Percentiles rank a stretch among this genome's conserved stretches.
These are phyloP conservation scores for Vicia faba DNA, from an alignment of 306 rosid genomes.

Conservation along the genomic window DNA sequence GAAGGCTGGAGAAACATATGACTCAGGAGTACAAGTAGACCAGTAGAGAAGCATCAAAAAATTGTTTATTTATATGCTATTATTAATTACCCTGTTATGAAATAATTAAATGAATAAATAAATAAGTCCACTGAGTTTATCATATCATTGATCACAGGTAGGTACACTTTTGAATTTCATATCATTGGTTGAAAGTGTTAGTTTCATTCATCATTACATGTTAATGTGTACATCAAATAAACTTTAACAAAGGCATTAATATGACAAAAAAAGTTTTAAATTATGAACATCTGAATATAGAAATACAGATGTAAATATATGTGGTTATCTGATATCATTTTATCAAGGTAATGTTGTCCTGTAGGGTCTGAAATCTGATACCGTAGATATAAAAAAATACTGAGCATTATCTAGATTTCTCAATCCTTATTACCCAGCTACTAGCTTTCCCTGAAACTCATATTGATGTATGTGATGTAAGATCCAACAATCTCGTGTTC, in stretches of 20 bases:
- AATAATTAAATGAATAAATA: slow-evolving; percentile 29
- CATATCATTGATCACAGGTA: not conserved
- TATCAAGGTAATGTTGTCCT: not conserved
- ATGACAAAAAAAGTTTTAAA: slow-evolving; percentile 10
- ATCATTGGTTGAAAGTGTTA: not conserved
- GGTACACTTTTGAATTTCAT: not conserved
- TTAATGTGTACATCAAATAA: slow-evolving; percentile 10
- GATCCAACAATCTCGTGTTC: not conserved
- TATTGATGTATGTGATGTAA: not conserved
- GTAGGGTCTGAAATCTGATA: slow-evolving; percentile 1
- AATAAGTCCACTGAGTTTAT: slow-evolving; percentile 24
- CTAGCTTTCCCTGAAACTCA: not conserved
- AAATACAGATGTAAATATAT: not conserved
- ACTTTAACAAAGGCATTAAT: slow-evolving; percentile 6
- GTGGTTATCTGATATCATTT: not conserved
- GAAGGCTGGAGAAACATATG: slow-evolving; percentile 77
- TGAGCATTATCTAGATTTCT: not conserved
- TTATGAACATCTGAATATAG: not conserved
- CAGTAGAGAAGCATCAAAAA: slow-evolving; percentile 34
- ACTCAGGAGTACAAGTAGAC: slow-evolving; percentile 84
- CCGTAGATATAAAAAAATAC: not conserved
- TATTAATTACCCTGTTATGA: slow-evolving; percentile 17
- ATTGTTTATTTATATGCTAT: slow-evolving; percentile 28
- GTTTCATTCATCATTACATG: slow-evolving; percentile 2
- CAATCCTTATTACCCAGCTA: not conserved